Evolutionary conservation across 768 basidiomycete species (phyloP), one percentile per base, ranked within the genome.

Genomic region (Epithele typhae): DNA sequence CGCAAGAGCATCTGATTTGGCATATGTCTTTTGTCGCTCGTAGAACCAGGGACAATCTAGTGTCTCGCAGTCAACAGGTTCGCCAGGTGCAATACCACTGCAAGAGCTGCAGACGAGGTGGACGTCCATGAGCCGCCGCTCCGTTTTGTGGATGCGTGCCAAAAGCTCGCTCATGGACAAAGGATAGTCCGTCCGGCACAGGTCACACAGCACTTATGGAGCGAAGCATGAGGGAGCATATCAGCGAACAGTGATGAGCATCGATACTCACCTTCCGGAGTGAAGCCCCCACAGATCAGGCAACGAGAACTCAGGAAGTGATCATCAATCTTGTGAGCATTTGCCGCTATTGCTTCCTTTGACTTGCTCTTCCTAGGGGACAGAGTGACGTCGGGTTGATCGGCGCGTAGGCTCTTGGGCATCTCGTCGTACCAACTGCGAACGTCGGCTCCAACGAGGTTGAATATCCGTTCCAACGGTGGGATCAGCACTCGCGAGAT

Each of bases 401-500:
- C 59, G 37, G 64, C 67, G 38, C 68, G 66, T 45, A 72, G 68
- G 33, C 71, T 68, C 61, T 81, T 82, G 2, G 91, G 88, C 91
- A 94, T 92, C 23, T 85, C 82, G 40, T 84, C 75, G 59, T 81
- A 97, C 95, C 95, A 98, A 35, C 74, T 70, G 43, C 77, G 76
- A 22, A 95, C 83, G 60, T 96, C 87, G 8, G 86, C 92, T 14
- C 95, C 94, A 25, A 94, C 74, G 19, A 98, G 79, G 55, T 86
- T 92, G 72, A 98, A 91, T 37, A 99, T 79, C 37, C 96, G 79
- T 48, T 89, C 87, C 53, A 99, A 62, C 0, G 95, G 92, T 8
- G 91, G 92, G 36, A 98, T 91, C 37, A 98, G 73, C 14, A 93
- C 82, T 37, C 79, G 73, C 0, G 78, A 76, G 57, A 99, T 94